Evolutionary conservation across 768 basidiomycete genomes (phyloP).

Genomic region (Pulveroboletus sp.): DNA sequence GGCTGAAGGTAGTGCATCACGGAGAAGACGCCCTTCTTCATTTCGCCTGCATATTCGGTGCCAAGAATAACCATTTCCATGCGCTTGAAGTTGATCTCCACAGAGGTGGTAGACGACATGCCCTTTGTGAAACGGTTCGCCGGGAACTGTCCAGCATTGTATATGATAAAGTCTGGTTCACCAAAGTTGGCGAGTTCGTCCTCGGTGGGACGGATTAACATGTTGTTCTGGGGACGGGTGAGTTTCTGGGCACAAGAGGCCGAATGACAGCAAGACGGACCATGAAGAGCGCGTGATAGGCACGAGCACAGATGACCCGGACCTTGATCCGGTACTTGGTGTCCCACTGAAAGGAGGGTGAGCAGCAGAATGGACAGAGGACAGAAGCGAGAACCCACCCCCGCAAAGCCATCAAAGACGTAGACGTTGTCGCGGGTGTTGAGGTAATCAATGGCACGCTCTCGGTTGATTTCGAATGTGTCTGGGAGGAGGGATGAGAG

Average conservation of each 20-base stretch:
- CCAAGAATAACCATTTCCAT: conserved; percentile 99
- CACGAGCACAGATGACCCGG: conserved; percentile 96
- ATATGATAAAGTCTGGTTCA: conserved; percentile 98
- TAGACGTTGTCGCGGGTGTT: conserved; percentile 99
- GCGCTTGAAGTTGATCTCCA: conserved; percentile 99
- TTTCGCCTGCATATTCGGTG: conserved; percentile 97
- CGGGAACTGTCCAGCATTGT: conserved; percentile 99
- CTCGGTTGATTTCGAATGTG: conserved; percentile 98
- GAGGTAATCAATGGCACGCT: conserved; percentile 97
- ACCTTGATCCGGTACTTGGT: conserved; percentile 99
- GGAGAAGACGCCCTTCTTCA: conserved; percentile 99
- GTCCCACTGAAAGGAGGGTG: conserved; percentile 66
- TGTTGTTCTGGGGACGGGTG: conserved; percentile 69
- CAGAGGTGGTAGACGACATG: conserved; percentile 98
- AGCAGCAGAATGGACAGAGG: neutral
- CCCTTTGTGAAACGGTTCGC: conserved; percentile 99
- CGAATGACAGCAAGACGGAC: conserved; percentile 40
- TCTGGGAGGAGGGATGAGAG: conserved; percentile 40
- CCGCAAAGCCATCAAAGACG: conserved; percentile 94
- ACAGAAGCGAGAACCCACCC: conserved; percentile 43
- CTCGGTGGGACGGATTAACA: conserved; percentile 97
- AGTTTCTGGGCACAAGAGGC: conserved; percentile 4
- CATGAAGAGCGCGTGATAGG: conserved; percentile 99
- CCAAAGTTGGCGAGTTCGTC: conserved; percentile 93
- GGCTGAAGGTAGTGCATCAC: conserved; percentile 99